Conservation (phyloP, 305 asterid genomes). For the Fraxinus nigra region DNA sequence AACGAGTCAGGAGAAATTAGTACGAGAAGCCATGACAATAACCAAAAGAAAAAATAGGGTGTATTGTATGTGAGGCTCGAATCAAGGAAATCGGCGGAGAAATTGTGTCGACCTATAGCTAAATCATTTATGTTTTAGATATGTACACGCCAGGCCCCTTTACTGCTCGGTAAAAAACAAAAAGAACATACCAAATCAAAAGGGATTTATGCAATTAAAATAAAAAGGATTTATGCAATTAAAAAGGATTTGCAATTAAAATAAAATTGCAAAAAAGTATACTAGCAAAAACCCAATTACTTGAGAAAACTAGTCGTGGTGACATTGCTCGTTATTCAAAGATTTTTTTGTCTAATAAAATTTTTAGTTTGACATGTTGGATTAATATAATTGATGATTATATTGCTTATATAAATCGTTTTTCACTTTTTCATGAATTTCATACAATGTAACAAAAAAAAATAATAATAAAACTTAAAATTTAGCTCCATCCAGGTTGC, state of each 20-base stretch:
- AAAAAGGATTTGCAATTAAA: neutral
- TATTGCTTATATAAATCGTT: neutral
- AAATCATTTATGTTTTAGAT: neutral
- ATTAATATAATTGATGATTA: neutral
- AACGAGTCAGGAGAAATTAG: neutral
- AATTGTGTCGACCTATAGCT: neutral
- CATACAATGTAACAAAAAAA: neutral
- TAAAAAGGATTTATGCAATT: slow-evolving; percentile 1
- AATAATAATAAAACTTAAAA: neutral
- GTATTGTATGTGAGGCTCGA: neutral
- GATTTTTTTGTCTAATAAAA: neutral
- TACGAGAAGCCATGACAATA: neutral
- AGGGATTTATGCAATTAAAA: neutral
- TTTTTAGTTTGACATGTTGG: neutral
- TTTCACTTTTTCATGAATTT: neutral
- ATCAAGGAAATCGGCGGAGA: neutral
- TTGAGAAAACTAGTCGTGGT: neutral
- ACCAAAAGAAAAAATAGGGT: neutral
- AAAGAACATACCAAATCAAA: slow-evolving; percentile 13
- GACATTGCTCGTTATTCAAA: neutral
- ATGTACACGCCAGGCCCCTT: neutral
- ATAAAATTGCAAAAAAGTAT: neutral
- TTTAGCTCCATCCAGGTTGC: neutral
- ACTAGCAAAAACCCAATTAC: neutral
- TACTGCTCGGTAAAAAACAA: neutral